Percentiles rank a stretch among this genome's conserved stretches.
Evolutionary conservation across 768 basidiomycete genomes (phyloP).

Genomic region (Filobasidium floriforme): DNA sequence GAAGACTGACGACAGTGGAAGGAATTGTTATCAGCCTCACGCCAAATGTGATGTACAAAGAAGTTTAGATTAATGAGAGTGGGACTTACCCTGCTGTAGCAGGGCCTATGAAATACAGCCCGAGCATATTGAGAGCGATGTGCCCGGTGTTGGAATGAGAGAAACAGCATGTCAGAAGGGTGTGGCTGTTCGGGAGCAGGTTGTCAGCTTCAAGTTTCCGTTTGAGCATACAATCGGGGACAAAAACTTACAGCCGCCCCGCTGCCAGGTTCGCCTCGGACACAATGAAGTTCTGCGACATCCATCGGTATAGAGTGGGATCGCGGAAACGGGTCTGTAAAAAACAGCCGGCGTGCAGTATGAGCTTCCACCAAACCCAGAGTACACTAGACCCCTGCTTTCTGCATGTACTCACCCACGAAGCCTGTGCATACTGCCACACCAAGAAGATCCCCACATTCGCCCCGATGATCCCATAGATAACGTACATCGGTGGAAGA

Average conservation of each 20-base stretch:
- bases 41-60: too few relatives aligned
- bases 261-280: slow-evolving; percentile 39
- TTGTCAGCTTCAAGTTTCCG: neutral
- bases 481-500: slow-evolving; percentile 30
- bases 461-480: slow-evolving; percentile 36
- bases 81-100: slow-evolving; percentile 32
- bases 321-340: slow-evolving; percentile 37
- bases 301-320: slow-evolving; percentile 34
- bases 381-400: neutral
- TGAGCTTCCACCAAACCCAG: too few relatives aligned
- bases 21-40: slow-evolving; percentile 22
- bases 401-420: slow-evolving; percentile 23
- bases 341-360: too few relatives aligned
- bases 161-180: slow-evolving; percentile 38
- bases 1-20: slow-evolving; percentile 27
- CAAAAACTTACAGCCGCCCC: slow-evolving; percentile 35
- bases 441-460: slow-evolving; percentile 39
- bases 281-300: slow-evolving; percentile 41
- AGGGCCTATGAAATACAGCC: slow-evolving; percentile 42
- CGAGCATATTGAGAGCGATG: slow-evolving; percentile 41
- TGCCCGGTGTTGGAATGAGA: slow-evolving; percentile 38
- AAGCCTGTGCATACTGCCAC: slow-evolving; percentile 41
- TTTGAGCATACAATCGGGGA: neutral
- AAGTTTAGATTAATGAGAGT: neutral
- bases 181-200: slow-evolving; percentile 28